Evolutionary conservation across 768 basidiomycete species (phyloP), one percentile per base, ranked within the genome.

Genomic region (Rhodosporidiobolus odoratus): DNA sequence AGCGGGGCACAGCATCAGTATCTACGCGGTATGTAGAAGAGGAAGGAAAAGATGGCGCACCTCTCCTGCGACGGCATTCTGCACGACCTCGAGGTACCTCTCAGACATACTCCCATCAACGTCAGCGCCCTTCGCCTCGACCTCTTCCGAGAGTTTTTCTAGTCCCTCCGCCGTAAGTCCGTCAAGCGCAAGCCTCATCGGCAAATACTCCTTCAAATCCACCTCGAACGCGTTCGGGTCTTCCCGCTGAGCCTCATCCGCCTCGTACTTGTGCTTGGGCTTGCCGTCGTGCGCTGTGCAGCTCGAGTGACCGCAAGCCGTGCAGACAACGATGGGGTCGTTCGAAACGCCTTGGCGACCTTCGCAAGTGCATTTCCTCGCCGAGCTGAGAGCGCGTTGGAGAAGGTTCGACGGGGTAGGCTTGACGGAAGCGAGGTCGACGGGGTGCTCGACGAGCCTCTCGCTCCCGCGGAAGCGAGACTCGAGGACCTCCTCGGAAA

Each of bases 241-340:
- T 15, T 90, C 78, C n/a, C 94, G 87, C 8, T 77, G 79, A 0
- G 7, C 4, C 27, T 15, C 4, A 40, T 37, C 64, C 13, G 82
- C 79, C 27, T 79, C 77, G 72, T 86, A 86, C 73, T 87, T 89
- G 79, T 97, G 94, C 75, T 93, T 90, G 0, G 94, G 94, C 74
- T 91, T 87, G 35, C 92, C 92, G 50, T 90, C 90, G 77, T 92
- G 95, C 78, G 88, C 88, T 73, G 84, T 84, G 81, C 94, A 97
- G 41, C 89, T 87, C 21, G 90, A 85, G 15, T 86, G 85, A 10
- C 84, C 85, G 77, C 94, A 97, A 68, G 91, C 89, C 21, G 77
- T 70, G 79, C 94, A 97, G 17, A 83, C 84, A 45, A 85, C 84
- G 47, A 94, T 81, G 41, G 83, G 82, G 41, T 86, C 83, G 16